Percentiles rank a stretch among this genome's conserved stretches.
phyloP scores from a whole-genome alignment of 1,284 basidiomycete species.

The Peniophora sp. region DNA sequence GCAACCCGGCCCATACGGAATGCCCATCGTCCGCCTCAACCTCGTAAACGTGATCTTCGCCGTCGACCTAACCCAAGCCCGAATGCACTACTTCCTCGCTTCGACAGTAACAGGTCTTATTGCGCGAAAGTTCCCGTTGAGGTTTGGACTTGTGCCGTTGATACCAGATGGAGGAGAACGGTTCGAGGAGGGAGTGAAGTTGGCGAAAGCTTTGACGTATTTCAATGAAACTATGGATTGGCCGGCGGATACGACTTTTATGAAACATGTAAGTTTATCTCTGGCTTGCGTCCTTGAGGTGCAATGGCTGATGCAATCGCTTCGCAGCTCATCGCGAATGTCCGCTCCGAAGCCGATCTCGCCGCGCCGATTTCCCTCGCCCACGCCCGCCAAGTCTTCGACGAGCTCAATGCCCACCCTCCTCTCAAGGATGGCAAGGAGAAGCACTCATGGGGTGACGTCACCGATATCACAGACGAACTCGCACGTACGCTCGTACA shows the following conservation, averaged over 20 bases:
- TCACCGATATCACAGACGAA: slow-evolving; percentile 27
- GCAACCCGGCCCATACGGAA: slow-evolving; percentile 61
- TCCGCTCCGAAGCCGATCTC: not conserved
- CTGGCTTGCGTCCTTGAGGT: too few relatives aligned
- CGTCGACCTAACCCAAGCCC: slow-evolving; percentile 66
- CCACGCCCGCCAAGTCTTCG: not conserved
- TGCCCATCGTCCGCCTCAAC: slow-evolving; percentile 68
- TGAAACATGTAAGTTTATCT: slow-evolving; percentile 18
- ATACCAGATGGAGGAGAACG: slow-evolving; percentile 32
- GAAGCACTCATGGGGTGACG: slow-evolving; percentile 27
- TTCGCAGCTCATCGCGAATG: not conserved
- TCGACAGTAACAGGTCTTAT: slow-evolving; percentile 64
- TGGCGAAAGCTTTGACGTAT: slow-evolving; percentile 71
- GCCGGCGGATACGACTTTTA: slow-evolving; percentile 51
- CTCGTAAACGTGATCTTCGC: slow-evolving; percentile 76
- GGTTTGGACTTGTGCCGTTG: slow-evolving; percentile 80
- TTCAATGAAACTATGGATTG: slow-evolving; percentile 58
- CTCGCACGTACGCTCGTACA: slow-evolving; percentile 24
- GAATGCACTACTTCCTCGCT: slow-evolving; percentile 55
- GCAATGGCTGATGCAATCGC: not conserved
- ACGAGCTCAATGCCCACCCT: slow-evolving; percentile 5
- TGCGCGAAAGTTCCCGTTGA: slow-evolving; percentile 62
- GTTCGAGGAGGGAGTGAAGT: slow-evolving; percentile 53
- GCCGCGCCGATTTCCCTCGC: not conserved
- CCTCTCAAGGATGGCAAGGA: slow-evolving; percentile 10